A percentile compares a stretch with the other conserved stretches of the same genome.
phyloP scores from a whole-genome alignment of 2,329 filamentous ascomycete genomes.

The Penicillium concentricum region DNA sequence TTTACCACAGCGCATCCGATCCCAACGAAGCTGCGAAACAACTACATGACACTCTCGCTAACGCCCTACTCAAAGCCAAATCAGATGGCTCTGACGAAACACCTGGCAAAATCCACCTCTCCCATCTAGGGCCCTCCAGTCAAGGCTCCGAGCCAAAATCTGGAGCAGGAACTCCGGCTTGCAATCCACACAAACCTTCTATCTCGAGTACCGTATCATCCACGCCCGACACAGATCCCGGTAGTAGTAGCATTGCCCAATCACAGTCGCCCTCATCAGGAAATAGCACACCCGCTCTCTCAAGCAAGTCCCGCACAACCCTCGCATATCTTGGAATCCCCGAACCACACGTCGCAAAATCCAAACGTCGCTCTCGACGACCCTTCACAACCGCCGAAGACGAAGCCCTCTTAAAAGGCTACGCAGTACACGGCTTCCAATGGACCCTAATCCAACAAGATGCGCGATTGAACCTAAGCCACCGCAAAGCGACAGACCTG shows the following conservation, averaged over 20 bases:
- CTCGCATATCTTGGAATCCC: constrained; percentile 48
- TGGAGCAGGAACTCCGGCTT: constrained; percentile 11
- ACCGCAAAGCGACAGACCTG: constrained; percentile 58
- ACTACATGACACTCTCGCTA: constrained; percentile 38
- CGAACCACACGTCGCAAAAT: constrained; percentile 49
- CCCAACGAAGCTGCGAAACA: constrained; percentile 38
- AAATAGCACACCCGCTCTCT: constrained; percentile 30
- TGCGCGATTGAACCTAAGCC: constrained; percentile 49
- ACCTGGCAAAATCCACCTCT: constrained; percentile 26
- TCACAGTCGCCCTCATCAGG: constrained; percentile 17
- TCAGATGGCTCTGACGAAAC: constrained; percentile 23
- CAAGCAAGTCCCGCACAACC: constrained; percentile 33
- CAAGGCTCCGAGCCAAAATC: constrained; percentile 14
- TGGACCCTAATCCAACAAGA: constrained; percentile 63
- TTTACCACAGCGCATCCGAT: constrained; percentile 28
- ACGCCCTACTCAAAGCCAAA: constrained; percentile 33
- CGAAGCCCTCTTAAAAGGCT: constrained; percentile 57
- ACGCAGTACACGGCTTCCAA: constrained; percentile 57
- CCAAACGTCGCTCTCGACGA: constrained; percentile 53
- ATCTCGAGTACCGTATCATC: constrained; percentile 20
- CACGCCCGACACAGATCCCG: constrained; percentile 13
- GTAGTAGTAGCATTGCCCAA: constrained; percentile 13
- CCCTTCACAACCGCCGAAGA: constrained; percentile 60
- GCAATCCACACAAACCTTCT: constrained; percentile 17
- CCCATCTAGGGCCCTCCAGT: constrained; percentile 24